Percentiles rank a stretch among this genome's conserved stretches.
Conservation (phyloP, 192 early-diverging fungal species). For the Rhizophagus clarus region DNA sequence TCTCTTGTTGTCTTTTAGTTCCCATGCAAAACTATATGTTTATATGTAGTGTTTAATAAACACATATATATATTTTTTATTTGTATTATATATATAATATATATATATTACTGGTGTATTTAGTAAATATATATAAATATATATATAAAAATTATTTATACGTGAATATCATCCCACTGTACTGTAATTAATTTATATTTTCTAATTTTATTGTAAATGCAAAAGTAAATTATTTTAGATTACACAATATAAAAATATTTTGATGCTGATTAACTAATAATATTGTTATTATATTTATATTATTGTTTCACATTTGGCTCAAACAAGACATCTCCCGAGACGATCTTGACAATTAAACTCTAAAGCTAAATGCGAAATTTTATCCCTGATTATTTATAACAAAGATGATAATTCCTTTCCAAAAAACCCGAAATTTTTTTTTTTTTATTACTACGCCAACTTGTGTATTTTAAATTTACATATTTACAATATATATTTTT, state of each 20-base stretch:
- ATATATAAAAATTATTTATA: too few relatives aligned
- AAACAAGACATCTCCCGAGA: background rate
- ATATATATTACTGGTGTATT: background rate
- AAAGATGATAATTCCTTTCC: too few relatives aligned
- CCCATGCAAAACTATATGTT: background rate
- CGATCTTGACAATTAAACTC: background rate
- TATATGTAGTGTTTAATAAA: background rate
- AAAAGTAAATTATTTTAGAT: too few relatives aligned
- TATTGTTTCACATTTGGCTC: background rate
- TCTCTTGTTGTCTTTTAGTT: background rate
- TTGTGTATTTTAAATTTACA: background rate
- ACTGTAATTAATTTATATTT: too few relatives aligned
- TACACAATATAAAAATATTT: too few relatives aligned
- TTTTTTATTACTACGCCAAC: background rate
- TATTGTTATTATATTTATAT: background rate
- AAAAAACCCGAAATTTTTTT: too few relatives aligned
- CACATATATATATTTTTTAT: background rate
- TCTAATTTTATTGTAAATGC: too few relatives aligned
- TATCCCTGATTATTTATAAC: too few relatives aligned
- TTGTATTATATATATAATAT: background rate
- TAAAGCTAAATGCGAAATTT: too few relatives aligned
- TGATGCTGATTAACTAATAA: background rate
- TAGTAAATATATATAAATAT: background rate
- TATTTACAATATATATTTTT: background rate
- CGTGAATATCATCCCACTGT: too few relatives aligned